Evolutionary conservation across 306 rosid genomes (phyloP), one percentile per base, ranked within the genome.

Genomic region (Ammopiptanthus mongolicus): DNA sequence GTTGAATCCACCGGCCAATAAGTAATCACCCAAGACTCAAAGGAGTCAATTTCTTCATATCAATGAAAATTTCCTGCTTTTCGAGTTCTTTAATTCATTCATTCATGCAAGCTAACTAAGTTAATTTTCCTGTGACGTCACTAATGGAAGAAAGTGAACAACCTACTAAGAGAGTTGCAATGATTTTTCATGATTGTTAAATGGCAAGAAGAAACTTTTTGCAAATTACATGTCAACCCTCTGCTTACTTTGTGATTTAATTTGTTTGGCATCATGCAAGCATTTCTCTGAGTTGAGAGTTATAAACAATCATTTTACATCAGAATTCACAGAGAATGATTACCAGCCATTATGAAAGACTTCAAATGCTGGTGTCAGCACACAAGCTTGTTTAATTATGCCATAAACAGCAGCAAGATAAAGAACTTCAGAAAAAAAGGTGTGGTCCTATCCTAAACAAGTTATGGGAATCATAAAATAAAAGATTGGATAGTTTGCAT

Each of bases 301-400:
- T 76, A 76, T 72, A 70, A 81, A 81, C 79, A 81, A 81, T 71
- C 44, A 76, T 81, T 76, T 81, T 80, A 64, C 47, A 73, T 21
- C 75, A 42, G 29, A 76, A 19, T 19, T 76, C 46, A 37, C 23
- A 78, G 60, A 25, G 18, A 44, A 79, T 79, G 62, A 65, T 65
- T 79, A 57, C 10, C 3, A 11, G 57, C 63, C 69, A 71, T 65
- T 61, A 68, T 50, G 67, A 75, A 23, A 19, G 17, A 63, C 23
- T 44, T 21, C 19, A 55, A 44, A 46, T 52, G 81, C 63, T 53
- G 48, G 64, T 63, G 84, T 57, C 79, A 80, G 79, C 79, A 68
- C 62, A 50, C 34, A 2, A 50, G 11, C 72, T 48, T 67, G 71
- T 59, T 60, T 68, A 50, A 80, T 80, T 36, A 80, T 67, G 41